Base-by-base conservation (phyloP, 805 yeast species). In the Candida dajiaensis region DNA sequence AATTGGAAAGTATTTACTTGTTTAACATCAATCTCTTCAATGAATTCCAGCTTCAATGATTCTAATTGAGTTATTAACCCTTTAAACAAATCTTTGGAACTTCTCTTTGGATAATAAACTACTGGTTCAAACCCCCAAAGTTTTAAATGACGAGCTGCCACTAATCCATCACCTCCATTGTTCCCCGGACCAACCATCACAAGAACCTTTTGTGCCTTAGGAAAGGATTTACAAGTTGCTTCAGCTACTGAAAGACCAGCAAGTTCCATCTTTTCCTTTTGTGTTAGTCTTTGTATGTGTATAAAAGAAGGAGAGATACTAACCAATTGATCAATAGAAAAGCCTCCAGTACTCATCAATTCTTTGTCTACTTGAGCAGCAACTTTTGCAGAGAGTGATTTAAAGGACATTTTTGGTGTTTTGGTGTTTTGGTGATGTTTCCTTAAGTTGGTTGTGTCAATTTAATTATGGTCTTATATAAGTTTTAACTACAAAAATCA, bases 231-330 rank as follows among this genome's bases (percentile, higher is more conserved):
- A 58, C 78, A 80, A 3, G 90, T 76, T 1, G 95, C 87, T 57
- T 89, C 87, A 6, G 99, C 97, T 10, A 92, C 97, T 2, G 97
- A 81, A 25, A 90, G 73, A 0, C 99, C 99, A 0, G 99, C 99
- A 38, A 94, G 72, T 66, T 94, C 99, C 99, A 94, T 94, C 68
- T 75, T 43, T 6, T 9, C 42, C 61, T n/a, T 19, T 10, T 11
- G 9, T 4, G 38, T 35, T 35, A 35, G 38, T 35, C 6, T 33
- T 18, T 66, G 40, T 64, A 58, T 28, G 58, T 44, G 12, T 66
- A 10, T 10, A 42, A n/a, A 26, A 1, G 18, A 18, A 12, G 25
- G 16, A 28, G 7, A 36, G 23, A 12, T 6, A 57, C 71, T 39
- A 48, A 70, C 75, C 61, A 88, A 65, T 57, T 88, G 96, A 60